Conservation (phyloP, 2,329 filamentous ascomycete genomes). For the Cladosporium sp. region DNA sequence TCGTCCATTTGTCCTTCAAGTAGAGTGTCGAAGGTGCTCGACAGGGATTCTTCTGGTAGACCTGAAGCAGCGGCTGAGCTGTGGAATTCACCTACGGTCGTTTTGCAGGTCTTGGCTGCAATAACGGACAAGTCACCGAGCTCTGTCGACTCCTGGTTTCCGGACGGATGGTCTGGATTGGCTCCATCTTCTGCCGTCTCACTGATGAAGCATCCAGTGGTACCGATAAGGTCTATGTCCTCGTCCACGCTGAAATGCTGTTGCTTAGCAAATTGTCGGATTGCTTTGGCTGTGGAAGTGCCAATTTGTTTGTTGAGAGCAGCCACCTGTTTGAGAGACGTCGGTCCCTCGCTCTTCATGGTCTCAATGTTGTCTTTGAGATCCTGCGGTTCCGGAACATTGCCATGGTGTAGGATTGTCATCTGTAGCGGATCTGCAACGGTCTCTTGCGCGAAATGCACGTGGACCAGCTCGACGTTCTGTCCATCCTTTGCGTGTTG, state of each 20-base stretch:
- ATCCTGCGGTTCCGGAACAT: background rate
- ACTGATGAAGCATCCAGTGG: background rate
- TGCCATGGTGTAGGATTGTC: slow-evolving; percentile 5
- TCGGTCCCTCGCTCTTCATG: background rate
- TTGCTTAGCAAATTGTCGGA: slow-evolving; percentile 8
- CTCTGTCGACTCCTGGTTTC: background rate
- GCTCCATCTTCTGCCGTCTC: background rate
- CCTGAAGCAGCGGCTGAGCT: slow-evolving; percentile 6
- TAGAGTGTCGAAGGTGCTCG: slow-evolving; percentile 5
- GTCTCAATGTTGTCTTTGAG: background rate
- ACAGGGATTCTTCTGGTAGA: background rate
- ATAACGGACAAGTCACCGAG: slow-evolving; percentile 8
- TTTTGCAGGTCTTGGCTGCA: slow-evolving; percentile 9
- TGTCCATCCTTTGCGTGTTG: slow-evolving; percentile 5
- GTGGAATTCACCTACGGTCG: slow-evolving; percentile 8
- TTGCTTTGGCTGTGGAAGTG: background rate
- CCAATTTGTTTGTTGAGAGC: background rate
- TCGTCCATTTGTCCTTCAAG: slow-evolving; percentile 7
- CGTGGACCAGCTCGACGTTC: slow-evolving; percentile 12
- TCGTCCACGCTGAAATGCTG: slow-evolving; percentile 13
- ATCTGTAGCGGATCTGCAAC: slow-evolving; percentile 2
- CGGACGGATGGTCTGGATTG: background rate
- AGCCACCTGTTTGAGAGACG: background rate
- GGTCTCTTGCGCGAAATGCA: slow-evolving; percentile 2
- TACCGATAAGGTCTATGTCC: slow-evolving; percentile 4